These are phyloP conservation scores for Yarrowia galli DNA, from an alignment of 1,139 yeast genomes.

Conservation along the genomic window DNA sequence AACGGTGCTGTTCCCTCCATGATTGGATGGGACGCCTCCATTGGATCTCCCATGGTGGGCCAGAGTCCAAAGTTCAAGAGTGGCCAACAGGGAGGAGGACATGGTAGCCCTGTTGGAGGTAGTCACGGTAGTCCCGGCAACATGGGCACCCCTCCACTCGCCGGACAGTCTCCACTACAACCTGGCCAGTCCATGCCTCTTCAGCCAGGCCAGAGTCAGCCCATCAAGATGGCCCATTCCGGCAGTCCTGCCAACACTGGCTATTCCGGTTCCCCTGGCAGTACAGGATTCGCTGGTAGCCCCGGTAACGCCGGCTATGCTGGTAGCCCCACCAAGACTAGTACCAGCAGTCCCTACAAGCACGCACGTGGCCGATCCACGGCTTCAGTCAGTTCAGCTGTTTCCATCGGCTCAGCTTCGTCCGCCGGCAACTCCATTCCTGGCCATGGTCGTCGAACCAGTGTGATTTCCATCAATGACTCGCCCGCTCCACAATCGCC, in stretches of 20 bases:
- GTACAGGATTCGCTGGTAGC: neutral
- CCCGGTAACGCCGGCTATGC: neutral
- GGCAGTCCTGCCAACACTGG: neutral
- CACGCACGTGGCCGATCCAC: conserved; percentile 17
- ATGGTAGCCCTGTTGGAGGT: neutral
- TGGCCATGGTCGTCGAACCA: conserved; percentile 14
- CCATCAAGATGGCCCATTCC: neutral
- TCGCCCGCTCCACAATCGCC: conserved; percentile 22
- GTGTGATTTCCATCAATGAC: conserved; percentile 21
- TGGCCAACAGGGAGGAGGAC: neutral
- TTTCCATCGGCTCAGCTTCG: conserved; percentile 11
- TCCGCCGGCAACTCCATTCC: conserved; percentile 33
- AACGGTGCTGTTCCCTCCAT: conserved; percentile 72
- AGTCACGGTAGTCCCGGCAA: conserved; percentile 6
- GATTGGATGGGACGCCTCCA: conserved; percentile 51
- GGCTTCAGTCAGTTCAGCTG: conserved; percentile 5
- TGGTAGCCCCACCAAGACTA: neutral
- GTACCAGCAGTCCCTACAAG: conserved; percentile 12
- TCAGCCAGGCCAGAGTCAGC: conserved; percentile 26
- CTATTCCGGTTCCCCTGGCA: neutral
- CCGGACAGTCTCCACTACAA: conserved; percentile 11
- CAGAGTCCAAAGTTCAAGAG: conserved; percentile 25
- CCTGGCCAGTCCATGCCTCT: conserved; percentile 31
- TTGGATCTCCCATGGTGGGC: conserved; percentile 32
- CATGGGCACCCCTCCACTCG: conserved; percentile 9